Percentiles rank a stretch among this genome's conserved stretches.
Conservation (phyloP, 306 rosid species). For the Cicer judaicum region DNA sequence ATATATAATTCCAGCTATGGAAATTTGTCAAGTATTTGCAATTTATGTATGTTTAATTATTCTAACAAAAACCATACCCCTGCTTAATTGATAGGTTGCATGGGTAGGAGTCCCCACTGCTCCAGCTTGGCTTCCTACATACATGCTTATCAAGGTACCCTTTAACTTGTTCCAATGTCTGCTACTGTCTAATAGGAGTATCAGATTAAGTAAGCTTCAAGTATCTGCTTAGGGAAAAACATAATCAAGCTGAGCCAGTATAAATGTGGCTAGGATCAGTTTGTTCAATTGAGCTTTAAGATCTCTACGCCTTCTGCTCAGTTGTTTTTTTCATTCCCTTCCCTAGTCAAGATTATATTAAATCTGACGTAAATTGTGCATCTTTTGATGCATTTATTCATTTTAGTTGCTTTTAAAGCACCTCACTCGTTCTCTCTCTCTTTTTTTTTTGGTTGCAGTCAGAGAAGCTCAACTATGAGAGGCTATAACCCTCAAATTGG, state of each 20-base stretch:
- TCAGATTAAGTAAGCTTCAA: neutral
- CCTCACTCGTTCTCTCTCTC: neutral
- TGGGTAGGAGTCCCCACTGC: conserved; percentile 98
- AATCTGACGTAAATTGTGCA: neutral
- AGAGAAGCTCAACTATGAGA: conserved; percentile 87
- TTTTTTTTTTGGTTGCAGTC: conserved; percentile 64
- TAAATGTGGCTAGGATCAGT: too few species aligned
- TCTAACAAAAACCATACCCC: neutral
- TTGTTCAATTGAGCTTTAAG: too few species aligned
- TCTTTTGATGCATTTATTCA: neutral
- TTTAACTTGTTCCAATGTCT: conserved; percentile 21
- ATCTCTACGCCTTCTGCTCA: too few species aligned
- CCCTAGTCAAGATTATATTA: neutral
- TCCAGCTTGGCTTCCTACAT: conserved; percentile 97
- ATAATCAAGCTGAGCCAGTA: neutral
- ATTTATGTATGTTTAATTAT: neutral
- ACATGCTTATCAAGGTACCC: conserved; percentile 90
- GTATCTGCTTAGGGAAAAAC: neutral
- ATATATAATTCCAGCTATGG: conserved; percentile 1
- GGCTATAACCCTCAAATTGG: conserved; percentile 58
- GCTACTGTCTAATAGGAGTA: neutral
- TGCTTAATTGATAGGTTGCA: conserved; percentile 61
- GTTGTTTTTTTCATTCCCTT: too few species aligned
- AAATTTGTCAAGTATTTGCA: neutral
- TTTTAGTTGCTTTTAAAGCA: conserved; percentile 19